phyloP scores from a whole-genome alignment of 2,329 filamentous ascomycete species.

The Ophiostoma himal-ulmi region DNA sequence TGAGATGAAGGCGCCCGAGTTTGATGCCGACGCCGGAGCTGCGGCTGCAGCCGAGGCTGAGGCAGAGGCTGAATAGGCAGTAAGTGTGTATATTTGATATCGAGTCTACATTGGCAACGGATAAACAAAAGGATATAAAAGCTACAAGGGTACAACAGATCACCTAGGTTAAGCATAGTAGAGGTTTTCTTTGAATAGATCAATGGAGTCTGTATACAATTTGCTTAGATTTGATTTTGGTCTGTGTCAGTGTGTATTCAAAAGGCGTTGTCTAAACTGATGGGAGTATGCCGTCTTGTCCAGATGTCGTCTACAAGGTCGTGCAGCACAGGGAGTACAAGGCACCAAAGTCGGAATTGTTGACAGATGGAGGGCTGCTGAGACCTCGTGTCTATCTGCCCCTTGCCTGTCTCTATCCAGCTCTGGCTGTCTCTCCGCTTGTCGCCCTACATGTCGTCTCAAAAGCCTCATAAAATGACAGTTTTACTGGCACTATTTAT shows the following conservation, averaged over 20 bases:
- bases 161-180: neutral
- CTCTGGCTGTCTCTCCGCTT: neutral
- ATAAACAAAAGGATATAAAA: constrained; percentile 2
- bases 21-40: neutral
- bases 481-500: neutral
- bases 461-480: neutral
- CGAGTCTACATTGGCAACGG: neutral
- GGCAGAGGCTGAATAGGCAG: neutral
- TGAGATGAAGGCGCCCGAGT: constrained; percentile 33
- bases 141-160: neutral
- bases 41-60: constrained; percentile 18
- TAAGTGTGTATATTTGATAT: neutral
- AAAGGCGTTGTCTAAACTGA: neutral
- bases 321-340: neutral
- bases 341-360: neutral
- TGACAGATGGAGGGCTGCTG: neutral
- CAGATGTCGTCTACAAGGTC: neutral
- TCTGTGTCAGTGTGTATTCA: neutral
- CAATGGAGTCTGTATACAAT: neutral
- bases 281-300: neutral
- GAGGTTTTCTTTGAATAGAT: neutral
- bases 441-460: neutral
- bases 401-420: neutral
- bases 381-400: neutral
- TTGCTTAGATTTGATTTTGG: neutral